phyloP scores from a whole-genome alignment of 176 grass and related monocot species.

The Musa acuminata region DNA sequence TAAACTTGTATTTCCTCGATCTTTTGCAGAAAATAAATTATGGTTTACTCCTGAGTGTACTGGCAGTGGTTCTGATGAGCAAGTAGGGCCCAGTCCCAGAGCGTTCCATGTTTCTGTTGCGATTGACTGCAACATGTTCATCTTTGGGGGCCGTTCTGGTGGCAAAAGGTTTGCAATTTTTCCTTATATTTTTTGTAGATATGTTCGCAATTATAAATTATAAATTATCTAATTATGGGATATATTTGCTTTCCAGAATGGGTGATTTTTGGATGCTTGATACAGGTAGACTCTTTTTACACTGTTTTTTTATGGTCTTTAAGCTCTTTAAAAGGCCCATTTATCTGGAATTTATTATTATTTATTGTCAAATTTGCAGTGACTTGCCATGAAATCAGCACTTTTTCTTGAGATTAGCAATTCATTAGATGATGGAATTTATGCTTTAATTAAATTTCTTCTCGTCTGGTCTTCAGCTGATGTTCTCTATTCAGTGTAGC shows the following conservation, averaged over 20 bases:
- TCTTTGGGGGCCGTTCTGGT: slow-evolving; percentile 75
- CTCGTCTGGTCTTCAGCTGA: neutral
- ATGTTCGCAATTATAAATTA: neutral
- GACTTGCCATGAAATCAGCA: neutral
- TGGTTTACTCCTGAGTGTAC: slow-evolving; percentile 89
- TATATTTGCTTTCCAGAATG: slow-evolving; percentile 37
- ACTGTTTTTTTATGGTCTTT: neutral
- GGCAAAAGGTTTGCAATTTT: slow-evolving; percentile 49
- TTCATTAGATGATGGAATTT: neutral
- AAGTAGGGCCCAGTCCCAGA: slow-evolving; percentile 61
- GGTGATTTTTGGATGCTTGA: slow-evolving; percentile 99
- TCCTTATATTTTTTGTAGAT: slow-evolving; percentile 16
- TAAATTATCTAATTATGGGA: slow-evolving; percentile 7
- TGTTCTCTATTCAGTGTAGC: neutral
- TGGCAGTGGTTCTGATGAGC: slow-evolving; percentile 52
- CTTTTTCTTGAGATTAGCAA: neutral
- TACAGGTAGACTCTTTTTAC: slow-evolving; percentile 38
- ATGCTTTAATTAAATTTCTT: neutral
- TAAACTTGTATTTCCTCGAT: neutral
- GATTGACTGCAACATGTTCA: slow-evolving; percentile 16
- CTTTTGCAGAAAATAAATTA: slow-evolving; percentile 58
- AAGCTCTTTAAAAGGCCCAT: neutral
- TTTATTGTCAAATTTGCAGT: neutral
- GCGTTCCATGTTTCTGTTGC: slow-evolving; percentile 70
- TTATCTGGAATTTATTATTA: neutral